phyloP scores from a whole-genome alignment of 2,329 filamentous ascomycete species.

The Monilinia laxa region DNA sequence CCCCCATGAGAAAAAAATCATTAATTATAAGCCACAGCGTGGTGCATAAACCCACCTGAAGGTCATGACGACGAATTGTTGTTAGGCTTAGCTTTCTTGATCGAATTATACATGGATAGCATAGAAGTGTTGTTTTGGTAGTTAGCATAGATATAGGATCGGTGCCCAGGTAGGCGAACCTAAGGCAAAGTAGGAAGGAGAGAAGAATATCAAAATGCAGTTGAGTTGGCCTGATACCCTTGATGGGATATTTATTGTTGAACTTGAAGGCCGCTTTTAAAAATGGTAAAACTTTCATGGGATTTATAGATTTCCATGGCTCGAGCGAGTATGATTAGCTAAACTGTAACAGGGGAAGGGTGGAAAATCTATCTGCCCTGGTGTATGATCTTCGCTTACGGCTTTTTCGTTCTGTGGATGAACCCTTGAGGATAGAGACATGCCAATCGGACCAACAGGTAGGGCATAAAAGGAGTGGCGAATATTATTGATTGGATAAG shows the following conservation, averaged over 20 bases:
- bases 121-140: not conserved
- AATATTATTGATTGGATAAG: constrained; percentile 11
- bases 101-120: constrained; percentile 3
- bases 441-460: not conserved
- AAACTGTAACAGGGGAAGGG: constrained; percentile 12
- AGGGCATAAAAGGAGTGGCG: constrained; percentile 8
- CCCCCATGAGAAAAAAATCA: not conserved
- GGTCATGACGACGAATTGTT: not conserved
- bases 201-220: constrained; percentile 2
- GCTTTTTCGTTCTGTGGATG: not conserved
- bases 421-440: not conserved
- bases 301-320: constrained; percentile 23
- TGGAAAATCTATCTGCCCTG: not conserved
- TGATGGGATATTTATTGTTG: constrained; percentile 19
- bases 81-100: constrained; percentile 2
- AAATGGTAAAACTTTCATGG: constrained; percentile 20
- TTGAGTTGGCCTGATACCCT: constrained; percentile 12
- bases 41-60: not conserved
- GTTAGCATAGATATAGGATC: not conserved
- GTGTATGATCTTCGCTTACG: constrained; percentile 1
- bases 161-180: not conserved
- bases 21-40: constrained; percentile 13
- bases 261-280: constrained; percentile 21
- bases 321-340: constrained; percentile 1
- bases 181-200: constrained; percentile 12